Evolutionary conservation across 1,284 basidiomycete genomes (phyloP), one percentile per base, ranked within the genome.

Genomic region (Coniferiporia sulphurascens): DNA sequence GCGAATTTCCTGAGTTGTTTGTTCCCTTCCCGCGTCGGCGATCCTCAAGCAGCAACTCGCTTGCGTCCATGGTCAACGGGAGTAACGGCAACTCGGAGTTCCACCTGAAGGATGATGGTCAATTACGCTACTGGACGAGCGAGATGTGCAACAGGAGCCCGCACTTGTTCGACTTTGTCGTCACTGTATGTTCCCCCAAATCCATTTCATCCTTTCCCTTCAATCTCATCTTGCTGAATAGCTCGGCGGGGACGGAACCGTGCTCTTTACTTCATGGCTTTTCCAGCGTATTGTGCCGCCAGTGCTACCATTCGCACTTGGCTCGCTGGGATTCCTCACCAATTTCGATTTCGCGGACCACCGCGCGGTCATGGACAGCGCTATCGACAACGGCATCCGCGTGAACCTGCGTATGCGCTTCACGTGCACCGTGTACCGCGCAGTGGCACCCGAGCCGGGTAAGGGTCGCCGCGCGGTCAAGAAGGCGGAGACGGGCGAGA

Each of bases 361-460:
- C 76, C 83, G 86, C 68, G 75, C 84, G 9, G 94, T 95, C 22
- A 89, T 99, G 82, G 92, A 95, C 73, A 87, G 83, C 62, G 93
- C 87, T 12, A 85, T 99, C 63, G 93, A 98, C 69, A 84, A 89
- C 21, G 97, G 97, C 17, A 96, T 99, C 63, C 89, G 96, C 19
- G 95, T 99, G 62, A 99, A 99, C 72, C 80, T 99, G 15, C 89
- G 97, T 56, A 99, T 99, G 97, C 87, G 97, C 9, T 99, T 99
- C 73, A 98, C 95, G 3, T 98, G 96, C 71, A 98, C 96, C 0
- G 93, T 99, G 12, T 99, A 97, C 72, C 89, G 95, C 43, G 89
- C 93, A 1, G 85, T 95, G 48, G 79, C 82, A 2, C 83, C 85
- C 15, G 88, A 88, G 66, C 81, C 85, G 64, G 78, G 84, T 21